Evolutionary conservation across 257 asterid genomes (phyloP).

Genomic region (Solanum bulbocastanum): DNA sequence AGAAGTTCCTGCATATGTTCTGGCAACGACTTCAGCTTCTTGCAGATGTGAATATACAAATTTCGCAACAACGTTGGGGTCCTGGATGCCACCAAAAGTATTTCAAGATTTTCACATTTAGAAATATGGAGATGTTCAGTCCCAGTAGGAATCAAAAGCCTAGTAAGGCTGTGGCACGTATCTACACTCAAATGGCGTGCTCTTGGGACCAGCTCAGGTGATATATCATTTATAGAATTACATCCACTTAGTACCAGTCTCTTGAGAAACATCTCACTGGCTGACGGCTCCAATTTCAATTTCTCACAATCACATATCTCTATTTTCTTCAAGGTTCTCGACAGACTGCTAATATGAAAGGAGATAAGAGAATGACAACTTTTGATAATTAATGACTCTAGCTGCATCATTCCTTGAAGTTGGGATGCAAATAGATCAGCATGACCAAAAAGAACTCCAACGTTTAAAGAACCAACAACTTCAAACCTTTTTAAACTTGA

Average conservation of each 20-base stretch:
- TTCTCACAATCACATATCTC: rapidly evolving
- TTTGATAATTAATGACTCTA: too few relatives aligned
- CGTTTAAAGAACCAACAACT: neutral
- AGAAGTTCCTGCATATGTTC: neutral
- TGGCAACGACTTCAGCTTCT: neutral
- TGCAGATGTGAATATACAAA: rapidly evolving
- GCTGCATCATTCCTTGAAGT: neutral
- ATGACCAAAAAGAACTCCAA: neutral
- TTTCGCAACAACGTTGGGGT: neutral
- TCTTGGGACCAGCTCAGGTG: neutral
- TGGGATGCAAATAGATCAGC: neutral
- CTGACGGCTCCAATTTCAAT: neutral
- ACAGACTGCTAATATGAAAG: neutral
- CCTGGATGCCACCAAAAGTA: neutral
- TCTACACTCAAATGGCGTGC: rapidly evolving
- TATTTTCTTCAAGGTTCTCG: neutral
- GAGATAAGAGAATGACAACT: neutral
- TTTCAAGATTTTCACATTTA: neutral
- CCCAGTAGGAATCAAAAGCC: neutral
- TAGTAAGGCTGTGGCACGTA: neutral
- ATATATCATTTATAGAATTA: neutral
- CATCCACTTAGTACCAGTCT: rapidly evolving
- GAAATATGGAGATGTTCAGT: rapidly evolving
- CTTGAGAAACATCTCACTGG: neutral
- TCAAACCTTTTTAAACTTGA: neutral